These are phyloP conservation scores for Lentinula lateritia DNA, from an alignment of 768 basidiomycete genomes.

Conservation along the genomic window DNA sequence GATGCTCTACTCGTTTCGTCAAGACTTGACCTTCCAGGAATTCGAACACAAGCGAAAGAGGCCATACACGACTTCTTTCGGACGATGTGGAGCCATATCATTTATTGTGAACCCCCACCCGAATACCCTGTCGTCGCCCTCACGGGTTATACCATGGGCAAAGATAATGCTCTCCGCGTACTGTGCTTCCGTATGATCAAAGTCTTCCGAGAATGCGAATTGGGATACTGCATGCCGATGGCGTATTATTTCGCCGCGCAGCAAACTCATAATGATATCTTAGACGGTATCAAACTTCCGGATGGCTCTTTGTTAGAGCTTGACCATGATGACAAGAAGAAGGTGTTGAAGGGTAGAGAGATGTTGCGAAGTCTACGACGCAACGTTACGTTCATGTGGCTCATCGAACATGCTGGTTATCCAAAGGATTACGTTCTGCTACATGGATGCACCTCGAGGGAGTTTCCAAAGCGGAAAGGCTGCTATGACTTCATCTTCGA, in stretches of 20 bases:
- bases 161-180: not conserved
- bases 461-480: not conserved
- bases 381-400: slow-evolving; percentile 10
- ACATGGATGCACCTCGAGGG: not conserved
- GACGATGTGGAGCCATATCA: not conserved
- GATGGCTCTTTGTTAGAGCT: slow-evolving; percentile 9
- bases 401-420: slow-evolving; percentile 10
- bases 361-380: slow-evolving; percentile 13
- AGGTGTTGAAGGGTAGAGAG: slow-evolving; percentile 14
- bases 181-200: slow-evolving; percentile 17
- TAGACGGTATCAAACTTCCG: slow-evolving; percentile 10
- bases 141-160: not conserved
- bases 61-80: not conserved
- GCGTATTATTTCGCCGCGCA: slow-evolving; percentile 20
- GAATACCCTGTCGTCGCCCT: not conserved
- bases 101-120: not conserved
- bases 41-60: not conserved
- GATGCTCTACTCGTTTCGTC: not conserved
- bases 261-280: slow-evolving; percentile 14
- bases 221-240: slow-evolving; percentile 14
- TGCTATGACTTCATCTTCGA: not conserved
- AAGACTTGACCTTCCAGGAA: not conserved
- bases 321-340: slow-evolving; percentile 2
- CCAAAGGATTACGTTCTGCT: not conserved
- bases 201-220: slow-evolving; percentile 9